Base-by-base conservation (phyloP, 805 yeast genomes). In the Wickerhamiella sorbophila region DNA sequence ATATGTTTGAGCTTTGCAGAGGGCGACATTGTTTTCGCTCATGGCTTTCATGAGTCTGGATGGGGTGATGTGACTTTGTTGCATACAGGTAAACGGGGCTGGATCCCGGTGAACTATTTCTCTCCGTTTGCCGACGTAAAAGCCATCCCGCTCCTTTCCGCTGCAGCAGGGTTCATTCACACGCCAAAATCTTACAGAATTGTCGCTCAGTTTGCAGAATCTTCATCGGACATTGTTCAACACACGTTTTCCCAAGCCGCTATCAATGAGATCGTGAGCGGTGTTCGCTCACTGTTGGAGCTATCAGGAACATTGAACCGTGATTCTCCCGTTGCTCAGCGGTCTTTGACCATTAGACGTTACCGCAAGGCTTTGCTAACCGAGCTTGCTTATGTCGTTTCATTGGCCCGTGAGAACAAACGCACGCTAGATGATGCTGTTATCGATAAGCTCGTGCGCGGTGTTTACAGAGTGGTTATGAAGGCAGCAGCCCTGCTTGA, bases 31-130 rank as follows among this genome's bases (percentile, higher is more conserved):
- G 58, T 60, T 6, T 49, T 58, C 34, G 52, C 63, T 22, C 67
- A 64, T 44, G 51, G 58, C 15, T 50, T 60, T n/a, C 67, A 64
- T 44, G 40, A 56, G n/a, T 53, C 65, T 3, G 70, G 69, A 39
- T 65, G 70, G 70, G 65, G 62, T 20, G 67, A 65, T 42, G 68
- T 64, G 8, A 60, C 67, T 4, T 45, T 60, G 33, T 54, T 63
- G 17, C 43, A 52, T 20, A 47, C 61, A 3, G 62, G 61, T 40
- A 50, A 51, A 14, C 55, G 67, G 10, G 70, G 70, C 35, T 65
- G 69, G 69, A 54, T 65, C 27, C 69, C 69, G 16, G 53, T 62
- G 31, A 63, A 63, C 51, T 64, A 61, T 48, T 64, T 64, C 47
- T 51, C 53, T 32, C 59, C 64, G 5, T 62, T 56, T 48, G 52